These are phyloP conservation scores for Chamaecrista fasciculata DNA, from an alignment of 306 rosid species.

Conservation along the genomic window DNA sequence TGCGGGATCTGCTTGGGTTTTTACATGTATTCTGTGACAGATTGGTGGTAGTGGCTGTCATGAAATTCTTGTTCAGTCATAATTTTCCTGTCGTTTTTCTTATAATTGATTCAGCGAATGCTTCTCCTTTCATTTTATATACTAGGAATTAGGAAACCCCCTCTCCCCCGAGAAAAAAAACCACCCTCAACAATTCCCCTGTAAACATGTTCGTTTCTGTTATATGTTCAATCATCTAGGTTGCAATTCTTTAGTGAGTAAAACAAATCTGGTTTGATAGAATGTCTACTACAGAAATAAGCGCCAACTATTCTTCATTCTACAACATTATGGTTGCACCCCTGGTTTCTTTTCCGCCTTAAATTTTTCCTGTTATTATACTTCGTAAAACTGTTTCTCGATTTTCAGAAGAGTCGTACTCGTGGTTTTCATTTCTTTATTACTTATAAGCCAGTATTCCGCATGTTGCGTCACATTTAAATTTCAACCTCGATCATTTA, in stretches of 20 bases:
- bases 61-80: too few species aligned
- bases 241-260: background rate
- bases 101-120: too few species aligned
- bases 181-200: too few species aligned
- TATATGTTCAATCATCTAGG: conserved; percentile 13
- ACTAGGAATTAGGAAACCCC: too few species aligned
- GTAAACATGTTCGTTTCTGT: too few species aligned
- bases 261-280: conserved; percentile 4
- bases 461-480: background rate
- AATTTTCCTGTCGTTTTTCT: too few species aligned
- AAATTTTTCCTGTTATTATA: background rate
- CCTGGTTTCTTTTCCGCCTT: background rate
- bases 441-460: background rate
- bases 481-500: background rate
- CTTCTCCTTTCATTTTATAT: too few species aligned
- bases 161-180: too few species aligned
- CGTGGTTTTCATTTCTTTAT: background rate
- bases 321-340: background rate
- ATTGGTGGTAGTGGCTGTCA: too few species aligned
- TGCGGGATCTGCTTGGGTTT: conserved; percentile 38
- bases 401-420: background rate
- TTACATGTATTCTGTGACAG: conserved; percentile 33
- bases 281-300: background rate
- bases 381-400: background rate
- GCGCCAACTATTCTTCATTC: conserved; percentile 10